Evolutionary conservation across 2,329 filamentous ascomycete genomes (phyloP), one percentile per base, ranked within the genome.

Genomic region (Tolypocladium tropicale): DNA sequence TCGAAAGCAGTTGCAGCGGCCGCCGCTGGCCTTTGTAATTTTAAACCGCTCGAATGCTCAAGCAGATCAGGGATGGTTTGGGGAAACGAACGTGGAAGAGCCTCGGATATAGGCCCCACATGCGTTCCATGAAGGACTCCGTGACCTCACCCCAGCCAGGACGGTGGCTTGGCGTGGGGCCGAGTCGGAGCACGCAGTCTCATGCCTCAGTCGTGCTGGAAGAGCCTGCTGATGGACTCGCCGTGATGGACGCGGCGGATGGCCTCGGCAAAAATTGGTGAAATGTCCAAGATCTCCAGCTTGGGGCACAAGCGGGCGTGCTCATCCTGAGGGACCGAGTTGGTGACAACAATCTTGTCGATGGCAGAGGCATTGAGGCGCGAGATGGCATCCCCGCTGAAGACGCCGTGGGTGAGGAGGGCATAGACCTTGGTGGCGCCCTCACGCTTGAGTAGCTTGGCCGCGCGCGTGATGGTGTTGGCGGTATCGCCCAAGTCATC

Each of bases 191-290:
- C 4, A 49, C 28, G 28, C 46, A 49, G 21, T 12, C 7, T 30
- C 11, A 11, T 11, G 28, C 16, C 54, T 61, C 51, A 68, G 61
- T 61, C 59, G 57, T 72, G 69, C 63, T 73, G 70, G 61, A 99
- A 99, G 53, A 99, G 80, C 59, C 94, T 90, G 70, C 91, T 96
- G 74, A 99, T 96, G 67, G 90, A 96, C 76, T 99, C 94, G 66
- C 94, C 94, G 72, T 97, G 92, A 74, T 99, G 94, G 57, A 97
- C 93, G 60, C 94, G 85, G 60, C 94, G 88, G 64, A 97, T 96
- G 53, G 94, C 90, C 80, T 97, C 93, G 58, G 90, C 92, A 70
- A 97, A 96, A 57, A 96, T 86, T 63, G 89, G 86, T 55, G 90
- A 90, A 58, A 97, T 72, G 67, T 97, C 93, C 59, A 99, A 76